Evolutionary conservation across 805 yeast species (phyloP), one percentile per base, ranked within the genome.

Genomic region (Ascoidea rubescens): DNA sequence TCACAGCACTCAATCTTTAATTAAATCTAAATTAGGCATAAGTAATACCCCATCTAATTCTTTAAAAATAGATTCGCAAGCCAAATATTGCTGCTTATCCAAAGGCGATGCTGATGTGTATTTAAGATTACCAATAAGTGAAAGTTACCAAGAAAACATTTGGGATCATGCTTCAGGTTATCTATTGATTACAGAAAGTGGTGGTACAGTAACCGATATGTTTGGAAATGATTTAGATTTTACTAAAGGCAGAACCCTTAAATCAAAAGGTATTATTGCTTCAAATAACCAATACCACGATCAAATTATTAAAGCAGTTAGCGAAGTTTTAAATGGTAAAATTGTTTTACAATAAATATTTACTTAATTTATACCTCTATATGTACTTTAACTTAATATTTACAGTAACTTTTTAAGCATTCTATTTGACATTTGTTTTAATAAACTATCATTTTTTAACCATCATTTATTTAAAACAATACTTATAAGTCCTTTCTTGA

Each of bases 131-230:
- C 99, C 99, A 12, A 79, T 82, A 48, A 80, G 75, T 57, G 72
- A 79, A 50, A 67, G 76, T 2, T 93, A 90, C 65, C 77, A 87
- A 60, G 99, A 93, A 65, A 93, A 93, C 67, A 89, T 93, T 55
- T 93, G 99, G 98, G 99, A 93, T 67, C 99, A 93, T 65, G 98
- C 98, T 17, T 95, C 97, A 1, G 99, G 99, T 4, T 84, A 85
- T 61, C 73, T 91, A 12, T 74, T 93, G 55, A 82, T 95, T 48
- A 73, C 77, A 43, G 99, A 95, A 66, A 85, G 95, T 59, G 97
- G 97, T 47, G 99, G 99, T 5, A 65, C 71, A 50, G 98, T 93
- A 10, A 80, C 91, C 14, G 99, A 93, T 63, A 79, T 91, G 67
- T 67, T 76, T 52, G 96, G 96, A 17, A 71, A 71, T 10, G 72